Evolutionary conservation across 108 stramenopile genomes (phyloP).

Genomic region (Bacterosira constricta): DNA sequence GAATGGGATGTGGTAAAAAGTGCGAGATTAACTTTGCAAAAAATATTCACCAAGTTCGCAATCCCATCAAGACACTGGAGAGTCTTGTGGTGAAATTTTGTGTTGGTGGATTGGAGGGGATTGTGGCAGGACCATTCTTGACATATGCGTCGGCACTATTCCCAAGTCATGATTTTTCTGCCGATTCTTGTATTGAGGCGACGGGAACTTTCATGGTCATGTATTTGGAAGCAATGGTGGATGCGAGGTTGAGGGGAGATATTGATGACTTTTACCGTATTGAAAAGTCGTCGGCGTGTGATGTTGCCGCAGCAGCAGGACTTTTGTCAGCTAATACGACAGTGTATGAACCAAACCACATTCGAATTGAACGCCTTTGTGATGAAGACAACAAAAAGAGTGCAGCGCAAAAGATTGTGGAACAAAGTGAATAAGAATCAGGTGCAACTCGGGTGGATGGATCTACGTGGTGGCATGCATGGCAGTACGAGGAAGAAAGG

Average conservation of each 20-base stretch:
- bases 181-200: constrained; percentile 54
- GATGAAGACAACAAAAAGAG: neutral
- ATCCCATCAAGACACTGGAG: constrained; percentile 54
- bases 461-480: constrained; percentile 55
- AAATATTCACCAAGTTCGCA: constrained; percentile 55
- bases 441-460: constrained; percentile 51
- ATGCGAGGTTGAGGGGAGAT: constrained; percentile 32
- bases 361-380: constrained; percentile 26
- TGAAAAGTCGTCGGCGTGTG: constrained; percentile 48
- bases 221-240: constrained; percentile 42
- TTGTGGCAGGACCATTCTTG: constrained; percentile 37
- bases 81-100: constrained; percentile 58
- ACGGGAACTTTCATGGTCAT: constrained; percentile 43
- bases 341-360: constrained; percentile 52
- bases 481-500: constrained; percentile 45
- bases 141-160: constrained; percentile 43
- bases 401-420: constrained; percentile 26
- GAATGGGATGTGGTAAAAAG: constrained; percentile 49
- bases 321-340: constrained; percentile 35
- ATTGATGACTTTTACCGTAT: constrained; percentile 44
- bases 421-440: constrained; percentile 30
- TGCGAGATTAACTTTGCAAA: constrained; percentile 28
- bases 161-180: constrained; percentile 29
- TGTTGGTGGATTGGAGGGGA: constrained; percentile 42
- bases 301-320: constrained; percentile 57